phyloP scores from a whole-genome alignment of 2,329 filamentous ascomycete species.

The Pseudopithomyces maydicus region DNA sequence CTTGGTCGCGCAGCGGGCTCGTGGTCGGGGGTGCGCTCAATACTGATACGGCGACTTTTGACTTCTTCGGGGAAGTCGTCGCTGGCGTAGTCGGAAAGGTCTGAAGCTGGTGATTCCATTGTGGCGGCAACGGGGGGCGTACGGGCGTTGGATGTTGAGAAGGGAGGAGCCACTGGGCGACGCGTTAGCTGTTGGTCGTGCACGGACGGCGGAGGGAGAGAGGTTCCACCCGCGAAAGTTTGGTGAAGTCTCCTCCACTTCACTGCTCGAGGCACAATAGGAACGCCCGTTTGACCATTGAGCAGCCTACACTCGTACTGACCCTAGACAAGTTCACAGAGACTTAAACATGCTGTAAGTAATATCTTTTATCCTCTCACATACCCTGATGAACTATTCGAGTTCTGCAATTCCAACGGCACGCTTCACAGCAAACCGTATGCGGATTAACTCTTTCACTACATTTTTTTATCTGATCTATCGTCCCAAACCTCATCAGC shows the following conservation, averaged over 20 bases:
- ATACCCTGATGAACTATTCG: conserved; percentile 51
- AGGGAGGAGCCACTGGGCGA: background rate
- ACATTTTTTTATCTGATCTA: conserved; percentile 54
- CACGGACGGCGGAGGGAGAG: conserved; percentile 4
- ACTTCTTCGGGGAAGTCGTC: conserved; percentile 66
- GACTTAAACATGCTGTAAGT: background rate
- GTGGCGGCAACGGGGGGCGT: background rate
- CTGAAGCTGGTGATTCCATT: conserved; percentile 64
- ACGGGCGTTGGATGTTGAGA: conserved; percentile 5
- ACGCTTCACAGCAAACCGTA: conserved; percentile 39
- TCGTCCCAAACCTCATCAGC: background rate
- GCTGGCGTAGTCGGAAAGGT: conserved; percentile 68
- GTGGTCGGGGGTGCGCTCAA: conserved; percentile 50
- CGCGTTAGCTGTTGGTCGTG: background rate
- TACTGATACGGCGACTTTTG: conserved; percentile 54
- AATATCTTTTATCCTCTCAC: background rate
- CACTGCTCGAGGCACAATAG: background rate
- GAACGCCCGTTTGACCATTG: background rate
- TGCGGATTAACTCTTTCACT: conserved; percentile 53
- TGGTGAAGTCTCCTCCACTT: background rate
- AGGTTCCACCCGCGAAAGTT: background rate
- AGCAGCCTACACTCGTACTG: background rate
- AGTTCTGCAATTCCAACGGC: conserved; percentile 59
- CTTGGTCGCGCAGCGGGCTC: conserved; percentile 48
- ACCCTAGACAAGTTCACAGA: background rate